Percentiles rank a stretch among this genome's conserved stretches.
Evolutionary conservation across 2,329 filamentous ascomycete species (phyloP).

Genomic region (Lasiodiplodia hormozganensis): DNA sequence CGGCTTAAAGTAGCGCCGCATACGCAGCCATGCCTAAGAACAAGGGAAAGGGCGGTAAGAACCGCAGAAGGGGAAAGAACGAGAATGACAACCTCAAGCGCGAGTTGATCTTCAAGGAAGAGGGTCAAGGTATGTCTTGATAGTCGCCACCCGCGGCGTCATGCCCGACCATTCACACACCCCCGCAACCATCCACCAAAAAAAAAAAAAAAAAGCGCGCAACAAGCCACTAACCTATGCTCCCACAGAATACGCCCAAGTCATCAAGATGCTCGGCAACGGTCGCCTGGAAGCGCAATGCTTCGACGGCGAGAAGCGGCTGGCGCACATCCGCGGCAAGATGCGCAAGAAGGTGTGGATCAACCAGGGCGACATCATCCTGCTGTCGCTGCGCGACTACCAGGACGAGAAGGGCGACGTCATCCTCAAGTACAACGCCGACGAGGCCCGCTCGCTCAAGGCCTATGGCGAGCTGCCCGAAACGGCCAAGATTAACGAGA

Average conservation of each 20-base stretch:
- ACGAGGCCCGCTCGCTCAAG: conserved; percentile 94
- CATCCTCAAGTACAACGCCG: conserved; percentile 74
- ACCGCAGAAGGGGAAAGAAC: conserved; percentile 97
- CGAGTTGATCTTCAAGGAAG: conserved; percentile 98
- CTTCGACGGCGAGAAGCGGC: conserved; percentile 90
- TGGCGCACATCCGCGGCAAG: conserved; percentile 90
- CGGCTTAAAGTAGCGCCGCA: not conserved
- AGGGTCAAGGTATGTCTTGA: conserved; percentile 69
- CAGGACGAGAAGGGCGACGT: conserved; percentile 94
- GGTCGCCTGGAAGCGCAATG: conserved; percentile 91
- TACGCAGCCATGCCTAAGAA: conserved; percentile 24
- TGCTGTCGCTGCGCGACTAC: conserved; percentile 80
- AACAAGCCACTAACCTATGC: too few relatives aligned
- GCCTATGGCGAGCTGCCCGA: conserved; percentile 97
- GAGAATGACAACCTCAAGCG: conserved; percentile 96
- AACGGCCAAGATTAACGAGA: conserved; percentile 99
- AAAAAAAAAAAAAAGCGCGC: not conserved
- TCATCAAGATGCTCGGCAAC: conserved; percentile 95
- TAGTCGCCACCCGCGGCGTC: not conserved
- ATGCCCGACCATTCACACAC: too few relatives aligned
- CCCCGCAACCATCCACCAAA: too few relatives aligned
- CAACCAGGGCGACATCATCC: conserved; percentile 88
- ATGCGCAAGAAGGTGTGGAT: conserved; percentile 99
- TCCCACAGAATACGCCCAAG: conserved; percentile 74
- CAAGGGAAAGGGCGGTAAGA: conserved; percentile 84